Percentiles rank a stretch among this genome's conserved stretches.
Conservation (phyloP, 2,329 filamentous ascomycete genomes). For the Eutypa lata region DNA sequence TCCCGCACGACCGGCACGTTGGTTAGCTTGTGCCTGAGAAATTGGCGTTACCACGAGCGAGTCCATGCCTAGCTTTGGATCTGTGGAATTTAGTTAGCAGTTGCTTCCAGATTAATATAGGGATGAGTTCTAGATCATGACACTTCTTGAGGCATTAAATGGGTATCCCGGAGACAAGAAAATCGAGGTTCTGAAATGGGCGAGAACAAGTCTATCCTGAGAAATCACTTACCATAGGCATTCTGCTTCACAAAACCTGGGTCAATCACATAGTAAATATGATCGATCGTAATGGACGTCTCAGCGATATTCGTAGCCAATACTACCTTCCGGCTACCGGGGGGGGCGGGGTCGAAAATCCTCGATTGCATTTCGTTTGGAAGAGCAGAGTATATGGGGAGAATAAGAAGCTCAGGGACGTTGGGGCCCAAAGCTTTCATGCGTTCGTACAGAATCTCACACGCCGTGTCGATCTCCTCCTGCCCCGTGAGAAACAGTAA, state of each 20-base stretch:
- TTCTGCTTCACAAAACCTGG: slow-evolving; percentile 98
- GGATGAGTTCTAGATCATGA: no score
- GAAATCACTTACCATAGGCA: slow-evolving; percentile 55
- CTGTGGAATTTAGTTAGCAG: slow-evolving; percentile 28
- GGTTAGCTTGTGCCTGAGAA: slow-evolving; percentile 93
- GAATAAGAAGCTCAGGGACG: slow-evolving; percentile 86
- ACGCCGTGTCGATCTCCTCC: slow-evolving; percentile 94
- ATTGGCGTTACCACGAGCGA: slow-evolving; percentile 93
- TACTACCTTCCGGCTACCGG: slow-evolving; percentile 85
- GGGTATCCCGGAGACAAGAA: not conserved
- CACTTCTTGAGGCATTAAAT: no score
- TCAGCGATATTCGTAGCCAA: slow-evolving; percentile 99
- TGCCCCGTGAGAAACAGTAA: slow-evolving; percentile 96
- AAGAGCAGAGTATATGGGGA: slow-evolving; percentile 94
- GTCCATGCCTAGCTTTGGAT: slow-evolving; percentile 97
- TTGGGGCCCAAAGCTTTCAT: slow-evolving; percentile 93
- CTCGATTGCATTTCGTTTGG: slow-evolving; percentile 90
- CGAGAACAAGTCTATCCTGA: not conserved
- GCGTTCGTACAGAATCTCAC: slow-evolving; percentile 87
- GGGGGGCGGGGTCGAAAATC: slow-evolving; percentile 90
- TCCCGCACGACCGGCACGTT: slow-evolving; percentile 87
- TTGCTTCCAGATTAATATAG: not conserved
- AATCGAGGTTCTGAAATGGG: not conserved
- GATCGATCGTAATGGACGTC: slow-evolving; percentile 95
- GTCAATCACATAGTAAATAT: slow-evolving; percentile 93